Percentiles rank a stretch among this genome's conserved stretches.
These are phyloP conservation scores for Penicillium mononematosum DNA, from an alignment of 495 filamentous ascomycete species.

Conservation along the genomic window DNA sequence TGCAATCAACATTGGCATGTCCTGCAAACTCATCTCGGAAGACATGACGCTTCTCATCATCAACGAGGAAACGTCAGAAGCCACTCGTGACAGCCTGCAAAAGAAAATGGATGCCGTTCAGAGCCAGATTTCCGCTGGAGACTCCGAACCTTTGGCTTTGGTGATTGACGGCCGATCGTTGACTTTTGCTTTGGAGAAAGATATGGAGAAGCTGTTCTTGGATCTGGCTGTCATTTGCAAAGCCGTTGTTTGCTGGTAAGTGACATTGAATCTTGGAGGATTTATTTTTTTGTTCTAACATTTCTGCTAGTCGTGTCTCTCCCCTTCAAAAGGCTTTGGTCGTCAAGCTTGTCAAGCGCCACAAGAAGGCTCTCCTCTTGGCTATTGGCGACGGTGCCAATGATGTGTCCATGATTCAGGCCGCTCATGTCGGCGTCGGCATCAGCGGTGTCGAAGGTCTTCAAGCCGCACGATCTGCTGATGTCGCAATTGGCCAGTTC, in stretches of 20 bases:
- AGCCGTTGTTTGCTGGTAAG: slow-evolving; percentile 92
- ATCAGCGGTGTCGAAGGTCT: slow-evolving; percentile 98
- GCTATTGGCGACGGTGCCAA: slow-evolving; percentile 98
- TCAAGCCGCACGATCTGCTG: slow-evolving; percentile 94
- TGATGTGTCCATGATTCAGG: slow-evolving; percentile 99
- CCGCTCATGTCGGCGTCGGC: slow-evolving; percentile 96
- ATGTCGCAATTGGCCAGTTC: slow-evolving; percentile 96
- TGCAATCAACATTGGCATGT: slow-evolving; percentile 99
- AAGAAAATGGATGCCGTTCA: slow-evolving; percentile 91
- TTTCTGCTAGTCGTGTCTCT: slow-evolving; percentile 71
- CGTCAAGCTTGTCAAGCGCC: slow-evolving; percentile 97
- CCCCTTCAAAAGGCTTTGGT: slow-evolving; percentile 98
- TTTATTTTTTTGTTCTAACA: slow-evolving; percentile 2
- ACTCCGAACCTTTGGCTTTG: slow-evolving; percentile 87
- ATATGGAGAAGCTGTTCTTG: slow-evolving; percentile 89
- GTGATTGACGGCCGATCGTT: slow-evolving; percentile 95
- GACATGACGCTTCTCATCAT: slow-evolving; percentile 98
- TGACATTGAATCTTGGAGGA: slow-evolving; percentile 3
- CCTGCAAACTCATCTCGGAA: slow-evolving; percentile 96
- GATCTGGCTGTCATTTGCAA: slow-evolving; percentile 96
- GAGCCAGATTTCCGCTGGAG: slow-evolving; percentile 69
- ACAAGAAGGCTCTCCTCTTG: slow-evolving; percentile 85
- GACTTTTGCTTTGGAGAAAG: slow-evolving; percentile 90
- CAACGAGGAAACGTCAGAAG: slow-evolving; percentile 77
- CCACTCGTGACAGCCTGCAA: slow-evolving; percentile 78